Conservation (phyloP, 305 asterid genomes). For the Solanum aculeatissimum region DNA sequence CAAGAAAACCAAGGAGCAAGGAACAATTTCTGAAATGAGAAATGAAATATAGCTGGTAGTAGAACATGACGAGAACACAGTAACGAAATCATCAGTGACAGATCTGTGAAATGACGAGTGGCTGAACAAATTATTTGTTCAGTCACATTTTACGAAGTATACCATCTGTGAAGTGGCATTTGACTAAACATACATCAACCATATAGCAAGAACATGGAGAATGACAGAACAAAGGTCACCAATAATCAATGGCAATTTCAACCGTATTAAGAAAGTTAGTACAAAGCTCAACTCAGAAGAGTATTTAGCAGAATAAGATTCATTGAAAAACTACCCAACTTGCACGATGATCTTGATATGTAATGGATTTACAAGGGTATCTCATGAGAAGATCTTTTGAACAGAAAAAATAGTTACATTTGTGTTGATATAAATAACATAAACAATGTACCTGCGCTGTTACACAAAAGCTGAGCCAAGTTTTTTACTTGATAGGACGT, state of each 20-base stretch:
- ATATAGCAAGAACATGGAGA: neutral
- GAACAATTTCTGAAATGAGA: neutral
- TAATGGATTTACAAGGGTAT: neutral
- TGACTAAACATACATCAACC: neutral
- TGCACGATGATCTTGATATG: neutral
- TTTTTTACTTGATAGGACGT: neutral
- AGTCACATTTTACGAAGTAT: neutral
- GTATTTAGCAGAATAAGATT: neutral
- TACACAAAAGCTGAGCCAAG: neutral
- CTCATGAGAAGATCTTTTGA: neutral
- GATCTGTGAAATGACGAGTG: neutral
- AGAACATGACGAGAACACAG: neutral
- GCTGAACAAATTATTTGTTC: neutral
- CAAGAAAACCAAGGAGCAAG: neutral
- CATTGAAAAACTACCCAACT: neutral
- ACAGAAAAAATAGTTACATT: neutral
- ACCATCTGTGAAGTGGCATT: neutral
- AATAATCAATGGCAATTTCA: neutral
- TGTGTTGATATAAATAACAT: neutral
- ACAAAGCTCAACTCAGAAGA: neutral
- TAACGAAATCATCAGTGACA: neutral
- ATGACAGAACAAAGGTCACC: neutral
- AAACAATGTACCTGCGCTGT: neutral
- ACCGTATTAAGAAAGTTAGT: neutral
- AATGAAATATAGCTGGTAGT: neutral